These are phyloP conservation scores for Sideroxylon spinosum DNA, from an alignment of 179 eudicot species.

Conservation along the genomic window DNA sequence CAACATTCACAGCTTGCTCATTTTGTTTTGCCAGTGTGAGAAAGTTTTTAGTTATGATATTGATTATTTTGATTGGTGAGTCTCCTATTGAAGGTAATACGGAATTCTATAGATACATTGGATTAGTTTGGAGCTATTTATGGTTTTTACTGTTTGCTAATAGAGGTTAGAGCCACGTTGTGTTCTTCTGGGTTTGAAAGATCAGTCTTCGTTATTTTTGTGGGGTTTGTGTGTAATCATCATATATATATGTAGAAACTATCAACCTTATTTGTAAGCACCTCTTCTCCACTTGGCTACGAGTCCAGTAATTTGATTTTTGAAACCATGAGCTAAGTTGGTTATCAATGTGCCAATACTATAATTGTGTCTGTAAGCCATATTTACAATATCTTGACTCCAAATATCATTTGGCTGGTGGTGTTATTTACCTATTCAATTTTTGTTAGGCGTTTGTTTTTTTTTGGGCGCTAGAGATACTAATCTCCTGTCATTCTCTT, in stretches of 20 bases:
- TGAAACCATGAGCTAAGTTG: background rate
- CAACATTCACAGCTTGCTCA: too few species aligned
- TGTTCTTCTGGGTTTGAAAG: background rate
- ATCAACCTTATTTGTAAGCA: background rate
- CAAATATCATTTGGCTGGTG: background rate
- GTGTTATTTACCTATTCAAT: background rate
- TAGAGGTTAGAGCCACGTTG: background rate
- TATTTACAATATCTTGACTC: conserved; percentile 3
- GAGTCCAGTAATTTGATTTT: background rate
- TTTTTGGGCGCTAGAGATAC: conserved; percentile 14
- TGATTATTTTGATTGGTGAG: too few species aligned
- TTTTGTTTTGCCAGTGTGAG: too few species aligned
- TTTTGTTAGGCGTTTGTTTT: background rate
- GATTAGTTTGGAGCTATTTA: background rate
- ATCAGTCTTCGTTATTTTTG: too few species aligned
- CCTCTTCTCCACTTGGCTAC: background rate
- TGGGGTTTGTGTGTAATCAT: too few species aligned
- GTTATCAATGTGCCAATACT: background rate
- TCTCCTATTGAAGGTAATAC: too few species aligned
- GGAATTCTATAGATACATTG: too few species aligned
- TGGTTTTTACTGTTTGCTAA: background rate
- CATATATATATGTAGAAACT: background rate
- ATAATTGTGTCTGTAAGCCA: conserved; percentile 4
- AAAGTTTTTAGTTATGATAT: too few species aligned
- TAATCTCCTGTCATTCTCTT: conserved; percentile 24